A percentile compares a stretch with the other conserved stretches of the same genome.
phyloP scores from a whole-genome alignment of 2,329 filamentous ascomycete genomes.

The Calonectria hongkongensis region DNA sequence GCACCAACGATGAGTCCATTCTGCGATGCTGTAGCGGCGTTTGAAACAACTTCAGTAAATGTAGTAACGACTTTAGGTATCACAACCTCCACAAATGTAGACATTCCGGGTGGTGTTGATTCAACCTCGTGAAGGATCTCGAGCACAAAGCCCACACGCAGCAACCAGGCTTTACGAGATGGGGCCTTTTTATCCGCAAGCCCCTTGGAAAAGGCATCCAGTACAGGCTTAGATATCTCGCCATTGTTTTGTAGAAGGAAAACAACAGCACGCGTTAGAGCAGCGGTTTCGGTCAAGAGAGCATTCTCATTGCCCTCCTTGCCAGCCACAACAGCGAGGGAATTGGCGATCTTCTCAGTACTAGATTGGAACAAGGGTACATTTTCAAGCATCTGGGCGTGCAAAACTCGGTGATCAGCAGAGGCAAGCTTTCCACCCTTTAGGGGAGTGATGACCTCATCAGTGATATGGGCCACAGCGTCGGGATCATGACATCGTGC shows the following conservation, averaged over 20 bases:
- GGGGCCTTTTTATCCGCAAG: conserved; percentile 88
- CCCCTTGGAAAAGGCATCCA: conserved; percentile 87
- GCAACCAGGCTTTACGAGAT: conserved; percentile 86
- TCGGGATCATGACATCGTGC: conserved; percentile 74
- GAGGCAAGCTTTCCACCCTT: conserved; percentile 89
- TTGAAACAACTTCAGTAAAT: conserved; percentile 86
- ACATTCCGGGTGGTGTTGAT: conserved; percentile 66
- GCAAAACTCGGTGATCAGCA: conserved; percentile 87
- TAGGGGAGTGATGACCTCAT: conserved; percentile 86
- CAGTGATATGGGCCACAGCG: conserved; percentile 79
- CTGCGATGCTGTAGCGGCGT: conserved; percentile 86
- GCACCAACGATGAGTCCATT: conserved; percentile 88
- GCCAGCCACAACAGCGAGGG: conserved; percentile 79
- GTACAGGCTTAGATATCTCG: conserved; percentile 78
- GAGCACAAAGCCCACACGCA: conserved; percentile 83
- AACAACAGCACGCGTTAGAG: conserved; percentile 79
- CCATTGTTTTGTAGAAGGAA: conserved; percentile 77
- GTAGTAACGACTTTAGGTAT: conserved; percentile 77
- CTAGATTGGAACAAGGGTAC: conserved; percentile 77
- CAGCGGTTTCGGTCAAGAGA: conserved; percentile 82
- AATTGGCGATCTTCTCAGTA: conserved; percentile 79
- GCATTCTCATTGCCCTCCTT: conserved; percentile 95
- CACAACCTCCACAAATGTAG: conserved; percentile 72
- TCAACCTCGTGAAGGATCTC: conserved; percentile 70
- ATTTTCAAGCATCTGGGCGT: conserved; percentile 86